Percentiles rank a stretch among this genome's conserved stretches.
Conservation (phyloP, 352 stramenopile genomes). For the Pythium brassicae region DNA sequence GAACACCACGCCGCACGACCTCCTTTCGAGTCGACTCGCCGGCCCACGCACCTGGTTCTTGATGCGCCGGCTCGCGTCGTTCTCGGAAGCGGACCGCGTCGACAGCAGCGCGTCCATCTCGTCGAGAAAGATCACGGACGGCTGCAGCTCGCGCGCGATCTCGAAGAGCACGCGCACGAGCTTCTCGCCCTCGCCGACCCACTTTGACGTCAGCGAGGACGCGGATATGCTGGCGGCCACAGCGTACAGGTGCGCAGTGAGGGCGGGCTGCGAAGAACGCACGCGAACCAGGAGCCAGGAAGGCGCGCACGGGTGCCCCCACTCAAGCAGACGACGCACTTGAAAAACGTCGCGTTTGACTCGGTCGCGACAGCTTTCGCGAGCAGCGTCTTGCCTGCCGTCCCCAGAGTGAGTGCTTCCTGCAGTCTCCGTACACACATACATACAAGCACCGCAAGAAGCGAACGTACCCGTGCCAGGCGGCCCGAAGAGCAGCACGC, state of each 20-base stretch:
- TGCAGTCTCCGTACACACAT: no score
- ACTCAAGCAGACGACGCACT: slow-evolving; percentile 20
- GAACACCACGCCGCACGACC: no score
- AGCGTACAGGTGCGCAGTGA: background rate
- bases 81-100: slow-evolving; percentile 67
- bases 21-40: no score
- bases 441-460: background rate
- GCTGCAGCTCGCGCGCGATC: slow-evolving; percentile 82
- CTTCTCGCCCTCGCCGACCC: slow-evolving; percentile 93
- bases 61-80: slow-evolving; percentile 82
- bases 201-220: slow-evolving; percentile 87
- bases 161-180: slow-evolving; percentile 92
- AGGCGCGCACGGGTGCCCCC: no score
- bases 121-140: slow-evolving; percentile 87
- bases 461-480: slow-evolving; percentile 64
- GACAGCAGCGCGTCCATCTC: slow-evolving; percentile 87
- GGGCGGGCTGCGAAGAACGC: no score
- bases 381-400: slow-evolving; percentile 73
- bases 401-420: background rate
- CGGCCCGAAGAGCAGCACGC: slow-evolving; percentile 77
- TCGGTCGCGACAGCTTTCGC: slow-evolving; percentile 81
- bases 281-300: no score
- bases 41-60: slow-evolving; percentile 84
- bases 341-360: slow-evolving; percentile 83
- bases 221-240: slow-evolving; percentile 65